Evolutionary conservation across 225 moss, liverwort and hornwort genomes (phyloP).

Genomic region (Ulota crispa): DNA sequence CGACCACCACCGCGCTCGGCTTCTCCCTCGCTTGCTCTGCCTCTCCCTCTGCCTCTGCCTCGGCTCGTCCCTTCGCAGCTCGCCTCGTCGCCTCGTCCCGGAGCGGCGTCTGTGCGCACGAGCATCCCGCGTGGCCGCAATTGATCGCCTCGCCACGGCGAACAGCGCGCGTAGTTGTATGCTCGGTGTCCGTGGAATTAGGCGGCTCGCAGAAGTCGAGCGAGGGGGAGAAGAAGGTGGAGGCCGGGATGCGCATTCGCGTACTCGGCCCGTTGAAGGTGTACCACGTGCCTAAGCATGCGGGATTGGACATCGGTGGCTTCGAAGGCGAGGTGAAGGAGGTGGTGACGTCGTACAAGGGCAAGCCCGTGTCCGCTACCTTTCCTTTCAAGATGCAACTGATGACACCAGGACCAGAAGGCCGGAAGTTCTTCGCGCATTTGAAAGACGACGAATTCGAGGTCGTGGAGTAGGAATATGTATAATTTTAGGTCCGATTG

Average conservation of each 20-base stretch:
- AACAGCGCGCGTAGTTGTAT: conserved; percentile 49
- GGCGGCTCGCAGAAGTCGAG: conserved; percentile 63
- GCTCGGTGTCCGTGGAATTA: conserved; percentile 77
- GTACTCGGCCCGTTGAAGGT: conserved; percentile 68
- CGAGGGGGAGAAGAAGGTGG: conserved; percentile 43
- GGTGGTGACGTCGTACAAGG: conserved; percentile 62
- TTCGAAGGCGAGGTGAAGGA: conserved; percentile 89
- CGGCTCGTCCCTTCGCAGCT: neutral
- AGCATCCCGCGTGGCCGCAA: neutral
- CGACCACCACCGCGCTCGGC: neutral
- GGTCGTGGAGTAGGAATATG: conserved; percentile 45
- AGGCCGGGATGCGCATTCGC: conserved; percentile 52
- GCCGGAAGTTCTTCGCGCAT: conserved; percentile 76
- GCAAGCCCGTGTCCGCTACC: conserved; percentile 80
- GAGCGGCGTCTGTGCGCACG: neutral
- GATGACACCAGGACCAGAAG: conserved; percentile 45
- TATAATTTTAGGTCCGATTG: neutral
- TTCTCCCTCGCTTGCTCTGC: neutral
- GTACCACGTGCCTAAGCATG: conserved; percentile 71
- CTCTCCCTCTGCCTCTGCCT: neutral
- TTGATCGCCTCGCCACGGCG: neutral
- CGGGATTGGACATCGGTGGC: conserved; percentile 76
- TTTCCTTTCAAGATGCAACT: conserved; percentile 81
- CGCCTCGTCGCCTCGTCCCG: conserved; percentile 1
- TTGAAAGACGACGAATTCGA: conserved; percentile 86